These are phyloP conservation scores for Spathaspora arborariae DNA, from an alignment of 805 yeast genomes.

Conservation along the genomic window DNA sequence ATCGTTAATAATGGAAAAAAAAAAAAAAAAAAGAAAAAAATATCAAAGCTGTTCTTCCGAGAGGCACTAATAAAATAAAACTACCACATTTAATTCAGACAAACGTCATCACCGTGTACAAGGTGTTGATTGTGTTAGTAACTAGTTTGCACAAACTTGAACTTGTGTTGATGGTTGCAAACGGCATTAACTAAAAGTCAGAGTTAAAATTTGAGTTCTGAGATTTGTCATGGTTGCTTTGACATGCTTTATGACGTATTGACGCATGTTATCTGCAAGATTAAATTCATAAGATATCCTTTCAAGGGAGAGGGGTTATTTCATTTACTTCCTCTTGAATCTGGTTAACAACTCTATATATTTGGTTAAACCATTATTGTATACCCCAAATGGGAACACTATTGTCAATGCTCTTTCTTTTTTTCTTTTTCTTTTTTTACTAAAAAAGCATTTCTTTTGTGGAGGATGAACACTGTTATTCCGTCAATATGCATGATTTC, in stretches of 20 bases:
- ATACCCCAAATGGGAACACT: too few species aligned
- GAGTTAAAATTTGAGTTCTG: too few species aligned
- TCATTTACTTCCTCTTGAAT: background rate
- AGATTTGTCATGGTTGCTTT: background rate
- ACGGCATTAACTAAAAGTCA: too few species aligned
- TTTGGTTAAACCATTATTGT: background rate
- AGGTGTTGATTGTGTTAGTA: background rate
- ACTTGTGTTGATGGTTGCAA: background rate
- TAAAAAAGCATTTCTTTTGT: background rate
- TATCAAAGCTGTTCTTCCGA: background rate
- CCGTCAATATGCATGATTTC: background rate
- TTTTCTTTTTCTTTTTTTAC: background rate
- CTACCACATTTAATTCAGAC: background rate
- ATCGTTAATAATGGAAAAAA: background rate
- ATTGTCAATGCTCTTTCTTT: too few species aligned
- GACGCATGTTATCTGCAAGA: background rate
- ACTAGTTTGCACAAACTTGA: background rate
- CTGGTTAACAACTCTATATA: background rate
- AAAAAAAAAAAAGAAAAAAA: background rate
- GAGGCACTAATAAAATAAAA: background rate
- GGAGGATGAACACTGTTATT: background rate
- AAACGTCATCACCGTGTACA: background rate
- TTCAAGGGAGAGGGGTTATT: background rate
- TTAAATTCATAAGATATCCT: background rate
- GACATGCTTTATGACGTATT: background rate